Percentiles rank a stretch among this genome's conserved stretches.
Conservation (phyloP, 192 early-diverging fungal genomes). For the Thamnidium elegans region DNA sequence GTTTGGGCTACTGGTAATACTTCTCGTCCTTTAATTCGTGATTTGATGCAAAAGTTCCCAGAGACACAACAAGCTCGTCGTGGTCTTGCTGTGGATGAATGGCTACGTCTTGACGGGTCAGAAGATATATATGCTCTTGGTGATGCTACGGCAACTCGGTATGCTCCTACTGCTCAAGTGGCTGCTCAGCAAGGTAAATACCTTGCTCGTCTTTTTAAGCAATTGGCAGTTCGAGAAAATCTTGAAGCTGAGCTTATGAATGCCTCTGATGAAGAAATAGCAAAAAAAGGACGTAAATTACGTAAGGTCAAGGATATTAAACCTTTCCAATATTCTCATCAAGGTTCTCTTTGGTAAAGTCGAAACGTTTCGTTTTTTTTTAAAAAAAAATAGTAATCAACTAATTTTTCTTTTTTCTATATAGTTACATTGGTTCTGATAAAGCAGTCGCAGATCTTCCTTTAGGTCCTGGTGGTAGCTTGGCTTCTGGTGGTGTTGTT, state of each 20-base stretch:
- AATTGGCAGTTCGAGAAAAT: conserved; percentile 49
- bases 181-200: conserved; percentile 88
- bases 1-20: conserved; percentile 90
- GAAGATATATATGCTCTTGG: conserved; percentile 68
- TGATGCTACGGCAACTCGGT: conserved; percentile 71
- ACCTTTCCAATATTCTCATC: conserved; percentile 81
- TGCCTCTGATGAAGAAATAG: conserved; percentile 15
- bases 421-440: conserved; percentile 81
- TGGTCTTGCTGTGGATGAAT: conserved; percentile 72
- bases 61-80: conserved; percentile 62
- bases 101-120: conserved; percentile 63
- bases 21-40: conserved; percentile 61
- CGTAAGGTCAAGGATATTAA: conserved; percentile 40
- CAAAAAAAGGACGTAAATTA: conserved; percentile 30
- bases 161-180: conserved; percentile 82
- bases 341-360: conserved; percentile 67
- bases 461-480: conserved; percentile 56
- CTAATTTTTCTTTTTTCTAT: background rate
- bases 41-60: conserved; percentile 63
- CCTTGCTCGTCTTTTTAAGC: conserved; percentile 72
- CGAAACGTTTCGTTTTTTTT: background rate
- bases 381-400: background rate
- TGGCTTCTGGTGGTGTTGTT: conserved; percentile 61
- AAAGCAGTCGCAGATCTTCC: conserved; percentile 92
- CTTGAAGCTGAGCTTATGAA: conserved; percentile 25